Evolutionary conservation across 2,329 filamentous ascomycete species (phyloP).

Genomic region (Claviceps sp.): DNA sequence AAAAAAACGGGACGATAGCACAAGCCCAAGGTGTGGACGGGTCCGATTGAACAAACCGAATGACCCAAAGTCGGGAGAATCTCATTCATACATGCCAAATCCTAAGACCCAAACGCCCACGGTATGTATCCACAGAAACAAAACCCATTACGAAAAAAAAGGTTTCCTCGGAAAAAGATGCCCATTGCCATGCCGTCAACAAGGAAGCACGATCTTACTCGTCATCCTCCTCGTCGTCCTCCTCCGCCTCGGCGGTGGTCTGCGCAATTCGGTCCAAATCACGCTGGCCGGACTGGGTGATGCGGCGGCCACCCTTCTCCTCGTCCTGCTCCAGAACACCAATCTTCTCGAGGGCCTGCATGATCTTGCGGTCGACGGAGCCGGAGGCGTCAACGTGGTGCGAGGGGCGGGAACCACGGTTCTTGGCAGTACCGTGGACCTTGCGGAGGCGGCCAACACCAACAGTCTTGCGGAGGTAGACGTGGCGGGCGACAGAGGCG

Average conservation of each 20-base stretch:
- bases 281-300: conserved; percentile 95
- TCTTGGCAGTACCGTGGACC: conserved; percentile 92
- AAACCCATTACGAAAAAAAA: conserved; percentile 4
- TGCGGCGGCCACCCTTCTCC: conserved; percentile 96
- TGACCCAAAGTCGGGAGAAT: conserved; percentile 23
- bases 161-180: not conserved
- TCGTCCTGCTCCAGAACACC: conserved; percentile 95
- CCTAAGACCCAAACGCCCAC: conserved; percentile 28
- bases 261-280: conserved; percentile 94
- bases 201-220: conserved; percentile 35
- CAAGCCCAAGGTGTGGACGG: conserved; percentile 10
- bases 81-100: conserved; percentile 28
- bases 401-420: conserved; percentile 81
- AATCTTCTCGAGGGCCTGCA: conserved; percentile 98
- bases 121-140: not conserved
- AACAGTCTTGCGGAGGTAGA: conserved; percentile 99
- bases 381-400: conserved; percentile 94
- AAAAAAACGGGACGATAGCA: not conserved
- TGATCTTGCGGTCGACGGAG: conserved; percentile 91
- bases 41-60: conserved; percentile 22
- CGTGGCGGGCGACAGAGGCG: conserved; percentile 88
- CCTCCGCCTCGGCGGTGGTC: conserved; percentile 61
- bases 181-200: not conserved
- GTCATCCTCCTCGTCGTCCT: conserved; percentile 53
- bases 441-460: conserved; percentile 96